Evolutionary conservation across 2,329 filamentous ascomycete species (phyloP).

Genomic region (Fusarium coicis): DNA sequence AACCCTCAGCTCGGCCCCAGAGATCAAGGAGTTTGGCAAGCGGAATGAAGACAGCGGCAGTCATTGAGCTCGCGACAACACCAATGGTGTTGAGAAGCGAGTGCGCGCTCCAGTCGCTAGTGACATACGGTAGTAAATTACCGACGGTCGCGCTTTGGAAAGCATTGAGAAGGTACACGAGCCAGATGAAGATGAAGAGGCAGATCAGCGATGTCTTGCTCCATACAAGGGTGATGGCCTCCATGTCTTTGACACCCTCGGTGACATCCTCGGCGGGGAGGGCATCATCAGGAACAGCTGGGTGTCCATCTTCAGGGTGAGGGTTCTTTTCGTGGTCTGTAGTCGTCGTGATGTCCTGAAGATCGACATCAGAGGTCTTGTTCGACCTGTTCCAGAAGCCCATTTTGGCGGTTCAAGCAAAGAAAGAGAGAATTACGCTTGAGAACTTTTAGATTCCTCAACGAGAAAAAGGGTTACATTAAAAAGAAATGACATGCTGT

Average conservation of each 20-base stretch:
- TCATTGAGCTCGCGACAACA: conserved; percentile 14
- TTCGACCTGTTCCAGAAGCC: not conserved
- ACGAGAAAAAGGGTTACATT: not conserved
- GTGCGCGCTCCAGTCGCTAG: not conserved
- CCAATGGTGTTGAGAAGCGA: conserved; percentile 14
- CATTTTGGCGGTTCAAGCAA: not conserved
- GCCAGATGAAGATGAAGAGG: conserved; percentile 22
- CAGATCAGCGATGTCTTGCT: not conserved
- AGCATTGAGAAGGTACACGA: conserved; percentile 10
- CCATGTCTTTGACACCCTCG: conserved; percentile 32
- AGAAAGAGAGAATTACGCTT: not conserved
- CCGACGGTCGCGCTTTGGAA: conserved; percentile 52
- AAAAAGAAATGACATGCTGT: not conserved
- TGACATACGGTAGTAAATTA: conserved; percentile 5
- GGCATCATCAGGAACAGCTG: not conserved
- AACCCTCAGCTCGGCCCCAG: conserved; percentile 18
- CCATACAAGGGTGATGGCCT: conserved; percentile 20
- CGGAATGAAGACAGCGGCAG: conserved; percentile 3
- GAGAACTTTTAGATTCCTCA: not conserved
- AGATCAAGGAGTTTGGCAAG: conserved; percentile 19
- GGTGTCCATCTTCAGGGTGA: conserved; percentile 18
- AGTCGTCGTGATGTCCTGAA: not conserved
- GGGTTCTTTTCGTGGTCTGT: conserved; percentile 10
- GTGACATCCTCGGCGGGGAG: conserved; percentile 27
- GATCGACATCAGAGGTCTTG: conserved; percentile 8